These are phyloP conservation scores for Mimosa bimucronata DNA, from an alignment of 306 rosid species.

Conservation along the genomic window DNA sequence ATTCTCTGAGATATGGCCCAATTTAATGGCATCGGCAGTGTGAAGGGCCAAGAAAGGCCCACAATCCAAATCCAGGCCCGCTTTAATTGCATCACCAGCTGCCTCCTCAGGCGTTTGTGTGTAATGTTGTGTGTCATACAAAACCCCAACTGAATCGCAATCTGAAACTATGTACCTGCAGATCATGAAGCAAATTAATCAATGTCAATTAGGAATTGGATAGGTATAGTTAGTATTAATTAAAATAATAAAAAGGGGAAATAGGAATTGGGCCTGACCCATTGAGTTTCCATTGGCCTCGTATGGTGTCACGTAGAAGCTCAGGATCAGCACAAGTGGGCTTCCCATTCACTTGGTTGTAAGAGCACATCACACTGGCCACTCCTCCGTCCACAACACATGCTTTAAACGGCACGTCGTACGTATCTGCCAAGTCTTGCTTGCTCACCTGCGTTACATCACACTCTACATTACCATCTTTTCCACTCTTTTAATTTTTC, in stretches of 20 bases:
- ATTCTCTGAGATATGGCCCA: conserved; percentile 51
- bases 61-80: conserved; percentile 89
- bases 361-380: conserved; percentile 96
- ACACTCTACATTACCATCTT: neutral
- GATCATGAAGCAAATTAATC: neutral
- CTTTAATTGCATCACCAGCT: conserved; percentile 69
- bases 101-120: conserved; percentile 79
- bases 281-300: conserved; percentile 81
- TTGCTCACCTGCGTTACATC: conserved; percentile 62
- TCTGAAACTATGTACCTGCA: conserved; percentile 96
- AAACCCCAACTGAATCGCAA: conserved; percentile 87
- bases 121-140: conserved; percentile 72
- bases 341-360: conserved; percentile 92
- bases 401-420: conserved; percentile 75
- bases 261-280: conserved; percentile 59
- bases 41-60: conserved; percentile 81
- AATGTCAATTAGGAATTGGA: neutral
- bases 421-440: conserved; percentile 87
- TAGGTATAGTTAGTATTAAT: neutral
- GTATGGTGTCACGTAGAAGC: conserved; percentile 75
- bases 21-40: conserved; percentile 55
- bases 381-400: conserved; percentile 89
- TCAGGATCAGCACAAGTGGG: conserved; percentile 92
- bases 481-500: neutral
- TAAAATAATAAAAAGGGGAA: neutral